Evolutionary conservation across 2,329 filamentous ascomycete genomes (phyloP).

Genomic region (Colletotrichum sp.): DNA sequence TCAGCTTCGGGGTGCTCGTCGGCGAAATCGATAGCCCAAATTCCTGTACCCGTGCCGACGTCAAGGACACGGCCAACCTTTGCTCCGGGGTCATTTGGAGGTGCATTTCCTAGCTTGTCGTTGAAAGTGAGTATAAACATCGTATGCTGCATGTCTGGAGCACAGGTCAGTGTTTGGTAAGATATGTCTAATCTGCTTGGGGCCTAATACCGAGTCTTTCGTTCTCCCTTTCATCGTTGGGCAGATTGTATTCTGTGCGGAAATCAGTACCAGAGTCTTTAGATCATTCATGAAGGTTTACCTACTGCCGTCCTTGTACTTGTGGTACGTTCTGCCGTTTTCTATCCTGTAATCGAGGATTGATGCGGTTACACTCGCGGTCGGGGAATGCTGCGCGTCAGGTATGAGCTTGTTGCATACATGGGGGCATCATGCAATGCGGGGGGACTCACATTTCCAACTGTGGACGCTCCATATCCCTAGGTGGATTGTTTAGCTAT

Average conservation of each 20-base stretch:
- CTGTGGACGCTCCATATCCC: too few relatives aligned
- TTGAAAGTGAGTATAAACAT: slow-evolving; percentile 34
- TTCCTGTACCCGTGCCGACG: slow-evolving; percentile 52
- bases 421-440: too few relatives aligned
- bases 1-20: neutral
- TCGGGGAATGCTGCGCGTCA: too few relatives aligned
- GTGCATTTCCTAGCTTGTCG: slow-evolving; percentile 30
- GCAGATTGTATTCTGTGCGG: neutral
- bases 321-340: neutral
- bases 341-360: neutral
- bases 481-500: too few relatives aligned
- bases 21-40: slow-evolving; percentile 50
- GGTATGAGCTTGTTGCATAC: too few relatives aligned
- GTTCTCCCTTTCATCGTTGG: neutral
- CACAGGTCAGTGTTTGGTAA: too few relatives aligned
- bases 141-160: slow-evolving; percentile 38
- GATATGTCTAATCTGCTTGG: too few relatives aligned
- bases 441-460: too few relatives aligned
- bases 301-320: neutral
- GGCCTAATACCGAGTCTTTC: slow-evolving; percentile 24
- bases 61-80: slow-evolving; percentile 40
- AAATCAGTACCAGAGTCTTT: neutral
- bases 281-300: neutral
- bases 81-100: slow-evolving; percentile 23
- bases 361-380: neutral